phyloP scores from a whole-genome alignment of 2,329 filamentous ascomycete species.

The Dendrostoma leiphaemia region DNA sequence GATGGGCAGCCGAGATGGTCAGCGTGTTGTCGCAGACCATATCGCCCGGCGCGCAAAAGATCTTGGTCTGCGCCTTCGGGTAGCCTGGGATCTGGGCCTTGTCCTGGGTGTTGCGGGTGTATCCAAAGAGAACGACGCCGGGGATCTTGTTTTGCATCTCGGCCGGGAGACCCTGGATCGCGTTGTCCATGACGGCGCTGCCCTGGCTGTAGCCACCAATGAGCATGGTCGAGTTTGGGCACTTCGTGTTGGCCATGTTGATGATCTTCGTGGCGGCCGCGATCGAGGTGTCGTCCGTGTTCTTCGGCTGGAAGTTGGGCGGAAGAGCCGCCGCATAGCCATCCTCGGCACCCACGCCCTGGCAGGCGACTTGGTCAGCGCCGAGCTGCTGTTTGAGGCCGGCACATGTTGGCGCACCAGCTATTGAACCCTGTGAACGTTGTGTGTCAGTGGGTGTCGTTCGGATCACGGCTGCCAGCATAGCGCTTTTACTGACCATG shows the following conservation, averaged over 20 bases:
- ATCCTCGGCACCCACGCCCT: slow-evolving; percentile 30
- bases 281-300: slow-evolving; percentile 29
- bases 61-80: slow-evolving; percentile 21
- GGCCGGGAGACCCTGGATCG: slow-evolving; percentile 25
- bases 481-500: slow-evolving; percentile 27
- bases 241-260: slow-evolving; percentile 27
- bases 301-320: slow-evolving; percentile 28
- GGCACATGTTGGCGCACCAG: slow-evolving; percentile 29
- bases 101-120: slow-evolving; percentile 27
- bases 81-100: slow-evolving; percentile 24
- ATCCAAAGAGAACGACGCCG: slow-evolving; percentile 30
- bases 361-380: slow-evolving; percentile 30
- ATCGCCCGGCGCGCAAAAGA: slow-evolving; percentile 26
- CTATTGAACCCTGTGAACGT: slow-evolving; percentile 26
- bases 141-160: slow-evolving; percentile 22
- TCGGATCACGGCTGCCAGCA: too few relatives aligned
- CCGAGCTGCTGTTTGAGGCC: slow-evolving; percentile 25
- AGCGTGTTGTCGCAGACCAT: slow-evolving; percentile 25
- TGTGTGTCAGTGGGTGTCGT: not conserved
- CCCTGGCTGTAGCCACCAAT: slow-evolving; percentile 30
- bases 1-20: slow-evolving; percentile 24
- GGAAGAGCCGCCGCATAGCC: slow-evolving; percentile 28
- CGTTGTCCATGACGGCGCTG: slow-evolving; percentile 30
- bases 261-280: slow-evolving; percentile 28
- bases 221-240: slow-evolving; percentile 31